Percentiles rank a stretch among this genome's conserved stretches.
These are phyloP conservation scores for Colletotrichum melonis DNA, from an alignment of 2,329 filamentous ascomycete species.

Conservation along the genomic window DNA sequence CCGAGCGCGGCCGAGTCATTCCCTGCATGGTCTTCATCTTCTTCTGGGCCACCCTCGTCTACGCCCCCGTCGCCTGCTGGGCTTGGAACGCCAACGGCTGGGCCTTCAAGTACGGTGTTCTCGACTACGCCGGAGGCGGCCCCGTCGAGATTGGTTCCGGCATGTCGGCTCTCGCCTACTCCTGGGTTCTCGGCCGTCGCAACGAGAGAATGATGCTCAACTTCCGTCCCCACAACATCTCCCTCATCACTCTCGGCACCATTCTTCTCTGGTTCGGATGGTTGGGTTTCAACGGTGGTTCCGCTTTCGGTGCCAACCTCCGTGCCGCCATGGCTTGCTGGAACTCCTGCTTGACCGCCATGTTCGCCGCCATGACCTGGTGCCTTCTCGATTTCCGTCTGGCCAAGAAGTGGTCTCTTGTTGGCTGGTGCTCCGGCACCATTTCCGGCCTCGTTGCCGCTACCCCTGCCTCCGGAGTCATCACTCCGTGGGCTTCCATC, in stretches of 20 bases:
- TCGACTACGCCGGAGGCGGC: slow-evolving; percentile 96
- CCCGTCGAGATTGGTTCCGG: slow-evolving; percentile 98
- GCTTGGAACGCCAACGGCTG: slow-evolving; percentile 96
- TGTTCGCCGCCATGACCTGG: slow-evolving; percentile 94
- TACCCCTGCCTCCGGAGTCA: slow-evolving; percentile 76
- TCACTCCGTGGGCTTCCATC: slow-evolving; percentile 75
- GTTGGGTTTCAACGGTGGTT: slow-evolving; percentile 98
- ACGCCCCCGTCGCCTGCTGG: slow-evolving; percentile 97
- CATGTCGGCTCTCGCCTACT: slow-evolving; percentile 93
- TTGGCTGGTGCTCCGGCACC: slow-evolving; percentile 78
- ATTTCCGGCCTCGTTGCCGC: slow-evolving; percentile 79
- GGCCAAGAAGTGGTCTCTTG: slow-evolving; percentile 90
- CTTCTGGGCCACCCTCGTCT: slow-evolving; percentile 96
- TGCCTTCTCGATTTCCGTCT: slow-evolving; percentile 95
- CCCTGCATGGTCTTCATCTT: slow-evolving; percentile 96
- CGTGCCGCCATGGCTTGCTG: slow-evolving; percentile 97
- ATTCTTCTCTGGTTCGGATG: slow-evolving; percentile 98
- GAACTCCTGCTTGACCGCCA: slow-evolving; percentile 95
- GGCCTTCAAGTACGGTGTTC: slow-evolving; percentile 89
- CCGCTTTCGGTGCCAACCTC: slow-evolving; percentile 91
- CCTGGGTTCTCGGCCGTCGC: slow-evolving; percentile 92
- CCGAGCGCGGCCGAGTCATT: slow-evolving; percentile 91
- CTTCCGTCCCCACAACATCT: slow-evolving; percentile 99
- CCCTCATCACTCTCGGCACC: slow-evolving; percentile 94
- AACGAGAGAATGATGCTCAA: slow-evolving; percentile 99